Conservation (phyloP, 2,329 filamentous ascomycete species). For the Coniella vitis region DNA sequence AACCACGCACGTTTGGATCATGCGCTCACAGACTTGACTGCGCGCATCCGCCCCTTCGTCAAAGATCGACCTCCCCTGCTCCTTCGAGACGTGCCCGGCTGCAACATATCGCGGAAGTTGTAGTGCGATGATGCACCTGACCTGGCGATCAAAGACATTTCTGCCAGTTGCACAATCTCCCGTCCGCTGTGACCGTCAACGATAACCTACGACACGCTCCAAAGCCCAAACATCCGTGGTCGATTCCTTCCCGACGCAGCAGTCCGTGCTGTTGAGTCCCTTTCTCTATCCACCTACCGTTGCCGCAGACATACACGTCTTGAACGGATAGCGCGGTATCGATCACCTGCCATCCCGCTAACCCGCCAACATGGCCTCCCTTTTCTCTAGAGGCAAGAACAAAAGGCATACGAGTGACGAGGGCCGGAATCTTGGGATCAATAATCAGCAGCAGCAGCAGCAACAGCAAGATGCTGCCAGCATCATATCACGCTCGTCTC, state of each 20-base stretch:
- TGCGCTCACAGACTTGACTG: constrained; percentile 9
- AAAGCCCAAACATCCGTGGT: background rate
- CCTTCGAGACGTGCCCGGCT: constrained; percentile 1
- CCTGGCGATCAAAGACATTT: constrained; percentile 11
- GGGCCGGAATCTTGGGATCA: constrained; percentile 47
- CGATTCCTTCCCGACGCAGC: background rate
- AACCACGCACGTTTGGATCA: constrained; percentile 3
- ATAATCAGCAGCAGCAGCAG: background rate
- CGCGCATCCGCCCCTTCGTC: background rate
- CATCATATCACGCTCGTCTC: constrained; percentile 61
- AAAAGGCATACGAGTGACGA: constrained; percentile 58
- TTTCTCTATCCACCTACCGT: background rate
- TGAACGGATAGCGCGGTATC: background rate
- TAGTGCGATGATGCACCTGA: constrained; percentile 13
- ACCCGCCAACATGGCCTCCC: constrained; percentile 41
- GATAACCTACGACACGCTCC: background rate
- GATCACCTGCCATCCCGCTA: constrained; percentile 6
- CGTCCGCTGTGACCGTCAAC: constrained; percentile 1
- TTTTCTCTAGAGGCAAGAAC: constrained; percentile 87
- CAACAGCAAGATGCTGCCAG: constrained; percentile 42
- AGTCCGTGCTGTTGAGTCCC: background rate
- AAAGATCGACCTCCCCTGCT: background rate
- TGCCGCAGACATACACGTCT: background rate
- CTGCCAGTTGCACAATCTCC: constrained; percentile 5
- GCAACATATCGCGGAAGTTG: constrained; percentile 6